Base-by-base conservation (phyloP, 2,329 filamentous ascomycete genomes). In the Alternaria sp. region DNA sequence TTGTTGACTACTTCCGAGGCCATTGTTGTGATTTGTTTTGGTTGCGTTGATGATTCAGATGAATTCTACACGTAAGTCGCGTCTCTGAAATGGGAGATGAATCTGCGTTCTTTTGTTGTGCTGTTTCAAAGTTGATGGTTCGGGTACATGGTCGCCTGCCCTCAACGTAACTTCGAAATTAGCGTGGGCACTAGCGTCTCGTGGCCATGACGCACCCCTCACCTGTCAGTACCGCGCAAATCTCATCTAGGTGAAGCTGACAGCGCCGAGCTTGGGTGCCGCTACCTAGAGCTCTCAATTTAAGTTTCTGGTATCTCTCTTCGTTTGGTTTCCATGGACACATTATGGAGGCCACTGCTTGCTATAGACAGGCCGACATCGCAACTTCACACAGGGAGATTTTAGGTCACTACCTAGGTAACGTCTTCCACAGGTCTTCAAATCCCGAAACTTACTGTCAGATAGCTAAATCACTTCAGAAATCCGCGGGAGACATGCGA, bases 1-100 rank as follows among this genome's bases (percentile, higher is more conserved):
- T 90, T 90, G 79, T 88, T 86, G 73, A 88, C 84, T 67, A 86
- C 80, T 70, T 88, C 77, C 80, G 92, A 86, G 59, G 74, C 70
- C 76, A 79, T 79, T 68, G 66, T 65, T 63, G 43, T 45, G 36
- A 44, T 59, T 61, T 45, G 52, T 63, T 68, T 62, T 65, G 30
- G 40, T 30, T 63, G 50, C 62, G 40, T 32, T 59, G 23, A 40
- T 45, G 25, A 44, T 58, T 63, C 59, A 44, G 49, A 45, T 57
- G 46, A 17, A 15, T 57, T 54, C 45, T 63, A 67, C 67, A 69
- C 68, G 70, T 71, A 50, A 23, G 51, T 62, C 65, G 65, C 68
- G 62, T 63, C 52, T 47, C 57, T 57, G 51, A 66, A 60, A 28
- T 30, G 51, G 13, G 21, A 46, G 59, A 57, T 36, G 47, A 30